These are phyloP conservation scores for Dispira simplex DNA, from an alignment of 192 early-diverging fungal species.

Conservation along the genomic window DNA sequence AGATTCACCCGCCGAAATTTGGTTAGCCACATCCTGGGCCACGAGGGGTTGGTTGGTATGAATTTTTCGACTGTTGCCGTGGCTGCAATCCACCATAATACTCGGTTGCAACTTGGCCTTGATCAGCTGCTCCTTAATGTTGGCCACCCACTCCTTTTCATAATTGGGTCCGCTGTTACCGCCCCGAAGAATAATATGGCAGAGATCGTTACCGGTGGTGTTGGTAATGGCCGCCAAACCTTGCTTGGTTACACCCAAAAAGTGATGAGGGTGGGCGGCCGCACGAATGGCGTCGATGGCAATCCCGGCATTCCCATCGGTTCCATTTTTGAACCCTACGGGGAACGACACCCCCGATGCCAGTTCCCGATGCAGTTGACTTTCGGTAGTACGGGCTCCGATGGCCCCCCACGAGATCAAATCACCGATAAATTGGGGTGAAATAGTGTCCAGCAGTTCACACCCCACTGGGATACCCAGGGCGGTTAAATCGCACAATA, in stretches of 20 bases:
- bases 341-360: slow-evolving; percentile 90
- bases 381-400: slow-evolving; percentile 92
- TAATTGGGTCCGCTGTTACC: slow-evolving; percentile 85
- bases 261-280: slow-evolving; percentile 66
- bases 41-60: slow-evolving; percentile 78
- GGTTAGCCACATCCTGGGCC: slow-evolving; percentile 42
- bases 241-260: slow-evolving; percentile 89
- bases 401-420: slow-evolving; percentile 95
- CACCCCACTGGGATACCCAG: slow-evolving; percentile 73
- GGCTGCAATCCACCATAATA: slow-evolving; percentile 93
- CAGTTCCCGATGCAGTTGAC: slow-evolving; percentile 88
- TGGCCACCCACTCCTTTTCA: slow-evolving; percentile 38
- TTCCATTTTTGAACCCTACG: slow-evolving; percentile 98
- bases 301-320: slow-evolving; percentile 73
- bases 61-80: slow-evolving; percentile 84
- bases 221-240: slow-evolving; percentile 81
- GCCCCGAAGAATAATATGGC: slow-evolving; percentile 85
- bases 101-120: slow-evolving; percentile 44
- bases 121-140: slow-evolving; percentile 35
- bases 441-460: slow-evolving; percentile 90
- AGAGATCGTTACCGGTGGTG: slow-evolving; percentile 67
- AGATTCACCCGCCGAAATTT: slow-evolving; percentile 53
- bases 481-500: slow-evolving; percentile 65
- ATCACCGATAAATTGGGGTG: slow-evolving; percentile 90
- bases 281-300: slow-evolving; percentile 63